These are phyloP conservation scores for Boletus albobrunnescens DNA, from an alignment of 1,284 basidiomycete genomes.

Conservation along the genomic window DNA sequence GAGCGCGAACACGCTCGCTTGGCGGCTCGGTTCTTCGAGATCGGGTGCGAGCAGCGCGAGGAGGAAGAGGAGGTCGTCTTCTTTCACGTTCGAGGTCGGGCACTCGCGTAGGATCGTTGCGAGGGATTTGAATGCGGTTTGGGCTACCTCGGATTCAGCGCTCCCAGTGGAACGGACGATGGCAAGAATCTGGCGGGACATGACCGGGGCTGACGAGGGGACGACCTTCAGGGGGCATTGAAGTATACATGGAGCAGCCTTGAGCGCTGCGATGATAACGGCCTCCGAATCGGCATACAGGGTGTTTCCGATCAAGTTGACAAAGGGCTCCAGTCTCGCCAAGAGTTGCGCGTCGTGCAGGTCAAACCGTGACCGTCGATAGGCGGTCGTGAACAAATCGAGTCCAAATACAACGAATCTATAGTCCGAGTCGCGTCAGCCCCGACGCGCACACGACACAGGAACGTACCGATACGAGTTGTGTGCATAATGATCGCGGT, in stretches of 20 bases:
- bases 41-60: slow-evolving; percentile 86
- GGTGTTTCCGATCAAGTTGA: slow-evolving; percentile 86
- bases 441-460: background rate
- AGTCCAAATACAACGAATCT: slow-evolving; percentile 92
- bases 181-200: slow-evolving; percentile 82
- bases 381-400: slow-evolving; percentile 87
- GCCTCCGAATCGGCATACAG: slow-evolving; percentile 82
- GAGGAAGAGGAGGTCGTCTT: slow-evolving; percentile 85
- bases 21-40: slow-evolving; percentile 90
- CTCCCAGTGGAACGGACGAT: slow-evolving; percentile 84
- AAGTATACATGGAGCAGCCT: slow-evolving; percentile 77
- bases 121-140: slow-evolving; percentile 85
- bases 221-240: slow-evolving; percentile 83
- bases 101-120: slow-evolving; percentile 85
- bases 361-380: slow-evolving; percentile 83
- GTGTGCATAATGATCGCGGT: slow-evolving; percentile 71
- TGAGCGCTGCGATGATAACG: slow-evolving; percentile 80
- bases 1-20: slow-evolving; percentile 84
- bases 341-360: slow-evolving; percentile 72
- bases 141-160: slow-evolving; percentile 87
- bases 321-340: slow-evolving; percentile 81
- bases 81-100: slow-evolving; percentile 75
- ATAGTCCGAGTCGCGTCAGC: slow-evolving; percentile 37
- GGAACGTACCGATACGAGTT: slow-evolving; percentile 74
- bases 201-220: slow-evolving; percentile 76